Conservation (phyloP, 1,284 basidiomycete species). For the Ganoderma lingzhi region DNA sequence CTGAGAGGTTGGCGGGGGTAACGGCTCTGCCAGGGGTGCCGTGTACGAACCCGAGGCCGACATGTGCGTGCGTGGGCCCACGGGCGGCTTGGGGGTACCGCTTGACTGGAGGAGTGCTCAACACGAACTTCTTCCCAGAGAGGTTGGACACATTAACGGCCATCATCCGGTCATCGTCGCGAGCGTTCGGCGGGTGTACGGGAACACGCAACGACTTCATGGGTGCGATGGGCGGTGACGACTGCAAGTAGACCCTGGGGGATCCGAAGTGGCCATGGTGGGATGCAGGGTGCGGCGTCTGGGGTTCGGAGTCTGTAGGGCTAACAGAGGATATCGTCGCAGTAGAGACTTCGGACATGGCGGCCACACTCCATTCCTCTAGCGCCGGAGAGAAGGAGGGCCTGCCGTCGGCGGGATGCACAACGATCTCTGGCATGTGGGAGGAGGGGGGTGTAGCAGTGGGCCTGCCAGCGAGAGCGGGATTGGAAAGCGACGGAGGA, state of each 20-base stretch:
- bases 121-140: conserved; percentile 12
- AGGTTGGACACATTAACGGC: conserved; percentile 13
- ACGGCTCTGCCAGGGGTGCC: neutral
- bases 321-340: neutral
- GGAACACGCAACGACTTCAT: neutral
- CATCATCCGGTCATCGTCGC: neutral
- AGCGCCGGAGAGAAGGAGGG: conserved; percentile 7
- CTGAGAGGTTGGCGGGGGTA: neutral
- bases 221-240: neutral
- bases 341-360: conserved; percentile 1
- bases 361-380: neutral
- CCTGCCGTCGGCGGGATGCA: conserved; percentile 15
- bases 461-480: neutral
- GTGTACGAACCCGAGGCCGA: conserved; percentile 2
- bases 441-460: neutral
- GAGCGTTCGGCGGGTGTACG: neutral
- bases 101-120: conserved; percentile 2
- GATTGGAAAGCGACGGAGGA: neutral
- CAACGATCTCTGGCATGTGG: conserved; percentile 11
- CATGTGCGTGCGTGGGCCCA: neutral
- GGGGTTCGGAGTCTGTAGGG: neutral
- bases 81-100: neutral
- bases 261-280: neutral
- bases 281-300: neutral
- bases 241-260: neutral